Evolutionary conservation across 805 yeast genomes (phyloP), one percentile per base, ranked within the genome.

Genomic region (Osmozyma mogii): DNA sequence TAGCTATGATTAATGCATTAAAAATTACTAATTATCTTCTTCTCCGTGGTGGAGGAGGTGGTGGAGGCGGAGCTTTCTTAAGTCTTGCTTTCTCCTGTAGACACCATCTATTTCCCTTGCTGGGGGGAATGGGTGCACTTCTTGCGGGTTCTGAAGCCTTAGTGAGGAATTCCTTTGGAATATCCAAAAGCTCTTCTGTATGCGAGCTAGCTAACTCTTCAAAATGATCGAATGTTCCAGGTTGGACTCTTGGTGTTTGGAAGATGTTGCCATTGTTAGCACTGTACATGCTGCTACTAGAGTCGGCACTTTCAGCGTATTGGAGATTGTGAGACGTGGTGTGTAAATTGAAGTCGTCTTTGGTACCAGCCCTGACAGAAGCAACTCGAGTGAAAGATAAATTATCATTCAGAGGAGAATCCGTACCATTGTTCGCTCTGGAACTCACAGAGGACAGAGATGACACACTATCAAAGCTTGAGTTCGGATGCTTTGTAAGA

Each of bases 61-160:
- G 67, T 5, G 67, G 67, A 4, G 66, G 64, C 1, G 69, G 66
- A 2, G 66, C 56, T 29, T 46, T 52, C 34, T 60, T 59, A 28
- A 31, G 48, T 27, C 43, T 35, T 9, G 64, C 61, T 30, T 59
- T 61, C 21, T 25, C 47, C 33, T 27, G 32, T 3, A 30, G 33
- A 24, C 31, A 19, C 15, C 12, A 27, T 25, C 25, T 36, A 36
- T 5, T 36, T 16, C 12, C 30, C 8, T 3, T 40, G 42, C 20
- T 35, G 9, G 6, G 37, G 37, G 10, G 57, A 56, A 9, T 46
- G 35, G 7, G 45, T 39, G 26, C 52, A 49, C 12, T 37, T 35
- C 10, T 40, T 31, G 36, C n/a, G n/a, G n/a, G n/a, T n/a, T n/a
- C n/a, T n/a, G n/a, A n/a, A n/a, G n/a, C n/a, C n/a, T n/a, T n/a